phyloP scores from a whole-genome alignment of 2,329 filamentous ascomycete species.

The Zasmidium angulare region DNA sequence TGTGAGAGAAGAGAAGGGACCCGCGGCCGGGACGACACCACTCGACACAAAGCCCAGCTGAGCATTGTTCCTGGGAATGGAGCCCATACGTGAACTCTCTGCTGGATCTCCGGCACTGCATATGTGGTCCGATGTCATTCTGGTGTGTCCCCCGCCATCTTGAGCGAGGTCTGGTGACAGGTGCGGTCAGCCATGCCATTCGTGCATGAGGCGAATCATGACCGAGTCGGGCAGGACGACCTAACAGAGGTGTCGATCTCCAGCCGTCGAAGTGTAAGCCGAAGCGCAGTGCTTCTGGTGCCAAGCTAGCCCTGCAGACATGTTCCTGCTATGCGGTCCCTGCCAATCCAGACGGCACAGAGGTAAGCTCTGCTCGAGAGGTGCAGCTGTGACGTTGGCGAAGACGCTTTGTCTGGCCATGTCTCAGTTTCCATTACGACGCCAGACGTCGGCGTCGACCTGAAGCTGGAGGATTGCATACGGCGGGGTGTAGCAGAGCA shows the following conservation, averaged over 20 bases:
- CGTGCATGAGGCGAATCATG: slow-evolving; percentile 1
- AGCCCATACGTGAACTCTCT: background rate
- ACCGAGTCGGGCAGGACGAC: background rate
- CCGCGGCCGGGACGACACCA: background rate
- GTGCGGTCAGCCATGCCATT: slow-evolving; percentile 2
- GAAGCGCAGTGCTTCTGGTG: background rate
- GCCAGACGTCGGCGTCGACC: background rate
- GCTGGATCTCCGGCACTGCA: background rate
- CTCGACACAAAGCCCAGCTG: background rate
- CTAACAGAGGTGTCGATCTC: background rate
- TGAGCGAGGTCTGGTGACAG: background rate
- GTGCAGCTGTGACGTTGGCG: background rate
- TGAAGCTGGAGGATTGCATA: background rate
- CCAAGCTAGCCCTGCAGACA: background rate
- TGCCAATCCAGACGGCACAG: background rate
- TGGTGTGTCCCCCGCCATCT: background rate
- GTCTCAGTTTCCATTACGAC: background rate
- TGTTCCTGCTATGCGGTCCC: background rate
- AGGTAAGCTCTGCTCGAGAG: background rate
- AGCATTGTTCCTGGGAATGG: background rate
- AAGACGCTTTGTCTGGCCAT: too few relatives aligned
- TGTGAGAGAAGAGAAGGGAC: background rate
- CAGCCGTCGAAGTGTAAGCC: background rate
- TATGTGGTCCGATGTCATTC: background rate
- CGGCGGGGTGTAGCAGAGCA: background rate